phyloP scores from a whole-genome alignment of 2,329 filamentous ascomycete genomes.

The Ramularia collo-cygni region DNA sequence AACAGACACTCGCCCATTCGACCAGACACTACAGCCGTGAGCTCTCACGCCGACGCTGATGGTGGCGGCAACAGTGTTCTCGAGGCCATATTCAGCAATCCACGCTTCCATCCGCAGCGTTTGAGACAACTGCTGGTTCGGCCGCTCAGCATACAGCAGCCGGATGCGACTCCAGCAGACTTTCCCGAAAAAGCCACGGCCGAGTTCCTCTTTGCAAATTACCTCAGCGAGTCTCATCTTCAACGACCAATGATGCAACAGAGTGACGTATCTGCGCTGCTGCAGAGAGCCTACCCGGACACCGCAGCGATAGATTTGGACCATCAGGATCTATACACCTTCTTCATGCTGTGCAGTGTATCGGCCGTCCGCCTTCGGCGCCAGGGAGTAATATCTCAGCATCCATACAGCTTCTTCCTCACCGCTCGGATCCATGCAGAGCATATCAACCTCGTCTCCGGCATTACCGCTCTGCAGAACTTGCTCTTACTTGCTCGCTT shows the following conservation, averaged over 20 bases:
- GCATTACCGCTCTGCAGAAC: constrained; percentile 35
- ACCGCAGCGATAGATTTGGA: not conserved
- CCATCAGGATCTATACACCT: constrained; percentile 30
- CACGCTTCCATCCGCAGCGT: constrained; percentile 5
- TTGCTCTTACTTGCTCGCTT: constrained; percentile 37
- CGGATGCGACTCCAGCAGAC: constrained; percentile 4
- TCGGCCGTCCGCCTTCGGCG: constrained; percentile 32
- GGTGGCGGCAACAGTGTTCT: constrained; percentile 8
- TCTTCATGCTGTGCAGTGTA: constrained; percentile 36
- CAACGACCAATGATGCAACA: constrained; percentile 9
- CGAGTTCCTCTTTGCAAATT: constrained; percentile 2
- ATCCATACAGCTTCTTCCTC: constrained; percentile 38
- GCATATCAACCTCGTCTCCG: constrained; percentile 27
- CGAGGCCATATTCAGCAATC: constrained; percentile 6
- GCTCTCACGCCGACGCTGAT: constrained; percentile 7
- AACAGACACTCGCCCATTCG: constrained; percentile 3
- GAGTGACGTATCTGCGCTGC: constrained; percentile 5
- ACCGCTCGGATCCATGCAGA: constrained; percentile 32
- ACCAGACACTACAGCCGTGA: not conserved
- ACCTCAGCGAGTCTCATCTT: constrained; percentile 11
- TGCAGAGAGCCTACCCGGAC: constrained; percentile 8
- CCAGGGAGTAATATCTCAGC: constrained; percentile 25
- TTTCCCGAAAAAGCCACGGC: constrained; percentile 5
- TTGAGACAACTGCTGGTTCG: constrained; percentile 6
- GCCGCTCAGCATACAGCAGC: constrained; percentile 7